Evolutionary conservation across 116 monocot species (phyloP).

Genomic region (Trichopus zeylanicus): DNA sequence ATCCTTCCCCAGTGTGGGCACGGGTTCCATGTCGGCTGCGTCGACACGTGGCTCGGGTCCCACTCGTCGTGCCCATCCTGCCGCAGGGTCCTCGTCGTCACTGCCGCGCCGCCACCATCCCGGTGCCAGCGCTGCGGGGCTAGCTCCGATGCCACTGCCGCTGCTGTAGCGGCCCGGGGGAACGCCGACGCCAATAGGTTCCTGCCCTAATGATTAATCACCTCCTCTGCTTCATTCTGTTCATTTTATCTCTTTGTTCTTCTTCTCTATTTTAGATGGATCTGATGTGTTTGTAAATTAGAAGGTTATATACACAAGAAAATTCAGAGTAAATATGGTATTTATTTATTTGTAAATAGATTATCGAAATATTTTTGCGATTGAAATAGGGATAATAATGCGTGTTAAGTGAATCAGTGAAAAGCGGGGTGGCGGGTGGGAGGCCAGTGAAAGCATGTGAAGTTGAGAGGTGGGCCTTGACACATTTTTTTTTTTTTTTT

Average conservation of each 20-base stretch:
- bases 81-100: constrained; percentile 23
- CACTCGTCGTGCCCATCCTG: constrained; percentile 55
- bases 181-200: constrained; percentile 1
- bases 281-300: no score
- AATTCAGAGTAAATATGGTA: no score
- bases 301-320: no score
- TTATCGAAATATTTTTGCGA: no score
- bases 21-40: constrained; percentile 43
- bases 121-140: constrained; percentile 18
- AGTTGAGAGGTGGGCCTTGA: no score
- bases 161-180: background rate
- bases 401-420: no score
- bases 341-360: no score
- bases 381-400: no score
- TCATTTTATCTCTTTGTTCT: background rate
- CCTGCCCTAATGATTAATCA: background rate
- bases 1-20: constrained; percentile 58
- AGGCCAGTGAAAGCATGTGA: no score
- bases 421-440: no score
- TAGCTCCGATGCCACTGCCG: background rate
- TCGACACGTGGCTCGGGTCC: constrained; percentile 48
- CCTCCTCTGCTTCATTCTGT: background rate
- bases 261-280: no score
- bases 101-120: background rate
- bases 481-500: no score